Conservation (phyloP, 495 filamentous ascomycete species). For the Wilcoxina mikolae region DNA sequence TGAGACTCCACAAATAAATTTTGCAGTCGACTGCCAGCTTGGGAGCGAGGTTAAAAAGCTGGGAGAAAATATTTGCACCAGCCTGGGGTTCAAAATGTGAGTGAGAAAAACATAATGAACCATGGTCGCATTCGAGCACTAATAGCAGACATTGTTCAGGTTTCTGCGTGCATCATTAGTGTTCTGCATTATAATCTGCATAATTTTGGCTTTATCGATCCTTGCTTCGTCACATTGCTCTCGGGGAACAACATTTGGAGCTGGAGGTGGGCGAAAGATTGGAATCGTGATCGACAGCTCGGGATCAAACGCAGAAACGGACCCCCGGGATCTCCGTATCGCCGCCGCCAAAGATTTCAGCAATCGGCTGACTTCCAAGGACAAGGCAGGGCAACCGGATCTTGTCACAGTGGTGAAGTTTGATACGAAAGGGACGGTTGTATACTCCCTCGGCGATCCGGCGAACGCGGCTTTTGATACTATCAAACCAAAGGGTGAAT, state of each 20-base stretch:
- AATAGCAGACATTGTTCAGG: no score
- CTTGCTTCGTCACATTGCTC: no score
- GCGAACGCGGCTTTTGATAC: neutral
- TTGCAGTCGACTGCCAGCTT: no score
- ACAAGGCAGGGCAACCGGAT: neutral
- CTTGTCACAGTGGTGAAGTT: neutral
- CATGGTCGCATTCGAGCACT: no score
- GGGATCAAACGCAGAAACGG: neutral
- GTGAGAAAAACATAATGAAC: no score
- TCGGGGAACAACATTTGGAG: neutral
- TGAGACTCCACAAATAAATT: no score
- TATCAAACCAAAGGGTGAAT: neutral
- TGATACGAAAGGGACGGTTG: neutral
- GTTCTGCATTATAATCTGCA: no score
- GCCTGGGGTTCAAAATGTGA: no score
- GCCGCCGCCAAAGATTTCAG: neutral
- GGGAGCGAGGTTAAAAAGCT: no score
- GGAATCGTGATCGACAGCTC: neutral
- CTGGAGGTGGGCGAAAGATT: neutral
- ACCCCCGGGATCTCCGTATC: neutral
- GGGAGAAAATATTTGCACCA: no score
- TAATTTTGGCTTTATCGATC: no score
- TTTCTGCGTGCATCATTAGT: no score
- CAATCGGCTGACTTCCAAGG: neutral
- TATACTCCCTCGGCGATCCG: neutral